These are phyloP conservation scores for Gymnopus androsaceus DNA, from an alignment of 1,284 basidiomycete species.

Conservation along the genomic window DNA sequence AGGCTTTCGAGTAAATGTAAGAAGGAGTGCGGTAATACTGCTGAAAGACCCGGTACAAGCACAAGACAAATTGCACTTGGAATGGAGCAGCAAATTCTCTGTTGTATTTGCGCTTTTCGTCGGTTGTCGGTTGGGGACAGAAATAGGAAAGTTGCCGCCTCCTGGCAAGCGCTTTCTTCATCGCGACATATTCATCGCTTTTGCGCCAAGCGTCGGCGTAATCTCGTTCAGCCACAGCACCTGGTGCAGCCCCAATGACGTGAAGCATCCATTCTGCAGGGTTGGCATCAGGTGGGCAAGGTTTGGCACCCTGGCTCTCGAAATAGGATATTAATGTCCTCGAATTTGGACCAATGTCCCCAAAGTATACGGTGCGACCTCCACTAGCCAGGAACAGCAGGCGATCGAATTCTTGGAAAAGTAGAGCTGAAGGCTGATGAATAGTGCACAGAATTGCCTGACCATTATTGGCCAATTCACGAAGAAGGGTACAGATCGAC, in stretches of 20 bases:
- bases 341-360: conserved; percentile 52
- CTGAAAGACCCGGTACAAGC: conserved; percentile 30
- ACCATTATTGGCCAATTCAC: conserved; percentile 63
- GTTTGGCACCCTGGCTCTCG: conserved; percentile 44
- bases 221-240: conserved; percentile 30
- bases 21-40: conserved; percentile 52
- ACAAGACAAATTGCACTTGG: conserved; percentile 40
- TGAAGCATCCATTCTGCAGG: conserved; percentile 31
- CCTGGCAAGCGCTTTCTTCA: conserved; percentile 31
- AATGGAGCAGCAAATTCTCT: conserved; percentile 45
- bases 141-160: conserved; percentile 25
- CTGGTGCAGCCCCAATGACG: conserved; percentile 24
- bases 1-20: conserved; percentile 69
- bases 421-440: conserved; percentile 62
- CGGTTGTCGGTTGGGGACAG: conserved; percentile 13
- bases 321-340: conserved; percentile 53
- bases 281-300: conserved; percentile 25
- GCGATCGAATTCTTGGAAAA: conserved; percentile 58
- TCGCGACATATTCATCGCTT: conserved; percentile 30
- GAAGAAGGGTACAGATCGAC: conserved; percentile 33
- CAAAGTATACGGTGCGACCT: conserved; percentile 57
- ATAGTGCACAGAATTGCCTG: conserved; percentile 60
- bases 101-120: conserved; percentile 18
- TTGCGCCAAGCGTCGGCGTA: conserved; percentile 35
- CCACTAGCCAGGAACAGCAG: conserved; percentile 48